Base-by-base conservation (phyloP, 75 land plant genomes). In the Pinus albicaulis region DNA sequence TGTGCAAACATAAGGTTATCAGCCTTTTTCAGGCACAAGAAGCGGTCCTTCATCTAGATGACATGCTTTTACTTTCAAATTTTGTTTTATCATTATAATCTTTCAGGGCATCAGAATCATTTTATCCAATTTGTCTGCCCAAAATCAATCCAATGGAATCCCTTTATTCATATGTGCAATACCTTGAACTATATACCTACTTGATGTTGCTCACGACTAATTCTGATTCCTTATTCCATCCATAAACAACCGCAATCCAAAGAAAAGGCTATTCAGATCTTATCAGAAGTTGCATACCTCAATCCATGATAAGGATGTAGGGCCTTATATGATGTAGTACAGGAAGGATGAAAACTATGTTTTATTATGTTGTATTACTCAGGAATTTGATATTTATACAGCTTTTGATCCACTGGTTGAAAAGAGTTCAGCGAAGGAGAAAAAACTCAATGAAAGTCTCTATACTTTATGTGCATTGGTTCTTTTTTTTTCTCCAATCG, bases 81-180 rank as follows among this genome's bases (percentile, higher is more conserved):
- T 97, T 94, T 82, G 89, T 97, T 12, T 85, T 92, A 71, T 95
- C 99, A 16, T 91, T 98, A 75, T 98, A 97, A 77, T 92, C 99
- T 55, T 95, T 97, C 89, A 97, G 99, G 89, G 91, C 92, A 12
- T 89, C 99, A 53, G 99, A 97, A 83, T 97, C 99, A 59, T 97
- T 95, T 77, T 95, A 93, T n/a, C 99, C 99, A 52, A 92, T 97
- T 71, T 97, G 99, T 81, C 80, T 97, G 73, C 99, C 99, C 68
- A 80, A 91, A 84, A 94, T 91, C 77, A 97, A 97, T 81, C 78
- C 99, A 34, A 89, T 87, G 89, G 93, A 93, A 57, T 97, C 94
- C 84, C 71, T 97, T 14, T 97, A 97, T 86, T 98, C 98, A 57
- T 97, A 97, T 91, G 95, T 97, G 56, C 88, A 91, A 60, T 97